A percentile compares a stretch with the other conserved stretches of the same genome.
Evolutionary conservation across 805 yeast genomes (phyloP).

Genomic region (Cyberlindnera petersonii): DNA sequence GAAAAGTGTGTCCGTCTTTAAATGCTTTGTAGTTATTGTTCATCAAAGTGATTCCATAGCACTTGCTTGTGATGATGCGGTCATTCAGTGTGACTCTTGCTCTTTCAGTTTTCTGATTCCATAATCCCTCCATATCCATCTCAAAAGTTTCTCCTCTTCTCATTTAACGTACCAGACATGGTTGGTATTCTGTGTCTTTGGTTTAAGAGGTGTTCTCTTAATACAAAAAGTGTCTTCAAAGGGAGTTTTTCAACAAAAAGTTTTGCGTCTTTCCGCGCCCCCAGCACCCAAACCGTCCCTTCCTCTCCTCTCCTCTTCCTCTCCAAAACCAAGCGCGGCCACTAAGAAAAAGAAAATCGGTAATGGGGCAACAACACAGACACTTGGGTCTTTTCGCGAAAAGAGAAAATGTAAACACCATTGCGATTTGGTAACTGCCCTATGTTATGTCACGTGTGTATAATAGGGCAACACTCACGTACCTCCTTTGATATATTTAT

Average conservation of each 20-base stretch:
- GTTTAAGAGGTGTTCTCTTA: constrained; percentile 3
- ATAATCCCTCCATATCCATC: neutral
- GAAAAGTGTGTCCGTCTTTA: too few species aligned
- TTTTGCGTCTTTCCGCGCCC: constrained; percentile 27
- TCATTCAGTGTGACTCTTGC: neutral
- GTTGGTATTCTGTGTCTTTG: constrained; percentile 23
- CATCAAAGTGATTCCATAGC: too few species aligned
- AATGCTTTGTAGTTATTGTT: too few species aligned
- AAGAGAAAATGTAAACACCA: too few species aligned
- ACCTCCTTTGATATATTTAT: too few species aligned
- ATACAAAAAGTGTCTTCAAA: constrained; percentile 10
- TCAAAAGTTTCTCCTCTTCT: neutral
- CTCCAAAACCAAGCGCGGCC: neutral
- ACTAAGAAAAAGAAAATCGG: neutral
- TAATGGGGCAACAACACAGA: constrained; percentile 9
- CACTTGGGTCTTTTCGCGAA: too few species aligned
- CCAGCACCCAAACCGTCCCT: constrained; percentile 1
- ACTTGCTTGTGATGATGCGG: constrained; percentile 1
- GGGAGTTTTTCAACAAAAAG: constrained; percentile 26
- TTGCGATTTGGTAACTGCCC: too few species aligned
- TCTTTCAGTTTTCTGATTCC: neutral
- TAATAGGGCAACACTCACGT: too few species aligned
- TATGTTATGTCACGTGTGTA: too few species aligned
- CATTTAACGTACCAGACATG: constrained; percentile 28
- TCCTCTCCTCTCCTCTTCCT: too few species aligned